Evolutionary conservation across 225 moss, liverwort and hornwort genomes (phyloP).

Genomic region (Climacium dendroides): DNA sequence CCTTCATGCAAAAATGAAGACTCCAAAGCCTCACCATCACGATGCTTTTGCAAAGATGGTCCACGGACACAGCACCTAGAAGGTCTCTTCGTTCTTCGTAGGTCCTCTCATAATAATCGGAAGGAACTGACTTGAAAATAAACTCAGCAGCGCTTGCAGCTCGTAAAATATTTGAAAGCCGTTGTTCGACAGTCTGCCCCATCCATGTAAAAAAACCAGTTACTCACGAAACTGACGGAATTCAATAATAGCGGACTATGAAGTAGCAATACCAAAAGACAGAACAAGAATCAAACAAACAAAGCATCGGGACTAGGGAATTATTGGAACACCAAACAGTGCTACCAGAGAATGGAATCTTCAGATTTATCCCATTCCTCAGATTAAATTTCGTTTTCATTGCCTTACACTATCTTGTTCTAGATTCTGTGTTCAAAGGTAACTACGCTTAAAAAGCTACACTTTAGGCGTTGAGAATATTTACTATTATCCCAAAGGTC

Average conservation of each 20-base stretch:
- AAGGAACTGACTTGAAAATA: conserved; percentile 55
- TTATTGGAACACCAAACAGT: not conserved
- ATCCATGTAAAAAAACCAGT: not conserved
- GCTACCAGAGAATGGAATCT: not conserved
- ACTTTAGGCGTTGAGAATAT: not conserved
- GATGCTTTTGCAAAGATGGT: conserved; percentile 95
- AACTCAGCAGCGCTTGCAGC: conserved; percentile 45
- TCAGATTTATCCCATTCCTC: not conserved
- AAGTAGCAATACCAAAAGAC: not conserved
- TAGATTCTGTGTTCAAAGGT: not conserved
- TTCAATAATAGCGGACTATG: not conserved
- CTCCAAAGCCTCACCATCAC: conserved; percentile 60
- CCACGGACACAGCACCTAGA: conserved; percentile 74
- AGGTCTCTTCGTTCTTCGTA: conserved; percentile 67
- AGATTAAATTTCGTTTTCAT: not conserved
- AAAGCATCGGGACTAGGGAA: not conserved
- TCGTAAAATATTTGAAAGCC: conserved; percentile 39
- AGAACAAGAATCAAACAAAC: not conserved
- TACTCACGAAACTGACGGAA: not conserved
- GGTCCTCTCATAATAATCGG: conserved; percentile 69
- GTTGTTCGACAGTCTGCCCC: conserved; percentile 36
- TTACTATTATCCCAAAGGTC: too few relatives aligned
- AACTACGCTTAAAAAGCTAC: not conserved
- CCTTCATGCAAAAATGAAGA: not conserved
- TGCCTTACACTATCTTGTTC: not conserved